phyloP scores from a whole-genome alignment of 139 green algal species.

The Pleodorina starrii region DNA sequence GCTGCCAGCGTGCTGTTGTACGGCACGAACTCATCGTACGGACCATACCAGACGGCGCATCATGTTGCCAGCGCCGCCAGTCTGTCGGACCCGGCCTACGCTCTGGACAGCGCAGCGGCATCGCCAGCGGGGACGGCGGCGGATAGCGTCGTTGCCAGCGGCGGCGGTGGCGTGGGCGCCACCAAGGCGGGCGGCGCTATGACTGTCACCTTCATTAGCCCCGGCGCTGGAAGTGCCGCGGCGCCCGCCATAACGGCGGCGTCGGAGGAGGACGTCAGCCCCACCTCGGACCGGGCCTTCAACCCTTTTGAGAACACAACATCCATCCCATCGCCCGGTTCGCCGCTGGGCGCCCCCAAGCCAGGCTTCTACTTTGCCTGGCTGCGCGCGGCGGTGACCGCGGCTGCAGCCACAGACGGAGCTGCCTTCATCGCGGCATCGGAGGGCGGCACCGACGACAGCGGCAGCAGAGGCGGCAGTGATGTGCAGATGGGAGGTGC shows the following conservation, averaged over 20 bases:
- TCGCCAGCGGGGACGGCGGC: not conserved
- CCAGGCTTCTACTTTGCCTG: conserved; percentile 33
- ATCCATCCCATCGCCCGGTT: not conserved
- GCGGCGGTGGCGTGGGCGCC: not conserved
- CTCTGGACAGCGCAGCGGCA: not conserved
- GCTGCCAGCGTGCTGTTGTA: not conserved
- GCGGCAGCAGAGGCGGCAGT: not conserved
- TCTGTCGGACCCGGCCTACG: not conserved
- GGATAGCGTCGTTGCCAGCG: not conserved
- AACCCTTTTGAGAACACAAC: conserved; percentile 40
- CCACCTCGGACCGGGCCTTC: not conserved
- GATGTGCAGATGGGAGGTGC: not conserved
- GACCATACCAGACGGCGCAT: conserved; percentile 4
- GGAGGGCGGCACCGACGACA: not conserved
- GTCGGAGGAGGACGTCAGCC: no score
- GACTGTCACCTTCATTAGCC: no score
- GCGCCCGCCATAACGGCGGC: not conserved
- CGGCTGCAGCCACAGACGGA: no score
- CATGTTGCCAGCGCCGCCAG: conserved; percentile 3
- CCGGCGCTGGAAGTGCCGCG: no score
- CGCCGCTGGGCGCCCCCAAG: conserved; percentile 19
- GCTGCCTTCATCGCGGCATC: not conserved
- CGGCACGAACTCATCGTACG: conserved; percentile 13
- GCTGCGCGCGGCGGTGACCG: not conserved
- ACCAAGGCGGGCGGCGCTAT: not conserved